Evolutionary conservation across 495 filamentous ascomycete genomes (phyloP), one percentile per base, ranked within the genome.

Genomic region (Penicillium coprophilum): DNA sequence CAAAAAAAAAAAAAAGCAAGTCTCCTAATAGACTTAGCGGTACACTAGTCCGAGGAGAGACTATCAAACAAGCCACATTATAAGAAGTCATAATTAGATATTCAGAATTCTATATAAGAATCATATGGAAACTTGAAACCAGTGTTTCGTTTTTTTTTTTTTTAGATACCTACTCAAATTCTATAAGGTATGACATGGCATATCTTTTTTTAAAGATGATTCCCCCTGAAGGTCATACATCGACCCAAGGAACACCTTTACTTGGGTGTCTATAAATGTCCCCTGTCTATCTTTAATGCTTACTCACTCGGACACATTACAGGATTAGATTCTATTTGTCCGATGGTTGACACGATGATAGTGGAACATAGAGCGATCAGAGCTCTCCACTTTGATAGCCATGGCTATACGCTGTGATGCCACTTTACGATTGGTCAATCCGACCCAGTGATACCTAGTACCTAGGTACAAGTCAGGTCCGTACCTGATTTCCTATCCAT

Each of bases 341-440:
- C 34, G n/a, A 38, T 17, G 9, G 32, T 38, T 39, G 28, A 38
- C 45, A 28, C 15, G 44, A 41, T 24, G 15, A 24, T 27, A 53
- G 47, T 59, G 36, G 53, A 34, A 56, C 34, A 39, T 4, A 10
- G n/a, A 34, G n/a, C 31, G 62, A 62, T 56, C 57, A 52, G 58
- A 58, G 53, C 53, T 43, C 51, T 57, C 56, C 63, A 45, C 51
- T 55, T 46, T 62, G 27, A 64, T 27, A 62, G 63, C 65, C 68
- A 66, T 66, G 65, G 48, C 53, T 64, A 57, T 50, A 46, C 59
- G 59, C 65, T 59, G 50, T 53, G 57, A 5, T 44, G 6, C 11
- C 34, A 4, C 40, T 7, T n/a, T n/a, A n/a, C n/a, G n/a, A 70
- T 70, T 69, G 70, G 68, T 13, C 43, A 61, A 62, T 69, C 62